phyloP scores from a whole-genome alignment of 2,329 filamentous ascomycete genomes.

The Sporothrix globosa region DNA sequence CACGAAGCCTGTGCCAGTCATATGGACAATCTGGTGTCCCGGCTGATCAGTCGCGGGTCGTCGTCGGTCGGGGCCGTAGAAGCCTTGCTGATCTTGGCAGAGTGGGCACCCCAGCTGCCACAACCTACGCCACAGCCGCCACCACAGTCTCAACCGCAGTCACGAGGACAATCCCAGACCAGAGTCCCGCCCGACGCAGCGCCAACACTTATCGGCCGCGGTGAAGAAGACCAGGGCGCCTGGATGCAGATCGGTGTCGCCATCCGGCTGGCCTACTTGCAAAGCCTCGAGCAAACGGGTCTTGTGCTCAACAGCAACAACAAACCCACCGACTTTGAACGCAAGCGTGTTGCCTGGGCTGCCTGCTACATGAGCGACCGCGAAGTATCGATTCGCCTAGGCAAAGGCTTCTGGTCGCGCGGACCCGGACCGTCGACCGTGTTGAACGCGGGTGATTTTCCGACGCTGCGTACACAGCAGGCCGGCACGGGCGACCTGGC shows the following conservation, averaged over 20 bases:
- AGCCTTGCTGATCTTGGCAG: constrained; percentile 68
- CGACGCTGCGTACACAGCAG: constrained; percentile 61
- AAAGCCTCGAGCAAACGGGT: constrained; percentile 69
- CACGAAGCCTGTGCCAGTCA: constrained; percentile 69
- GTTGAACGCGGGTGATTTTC: constrained; percentile 67
- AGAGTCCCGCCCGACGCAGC: background rate
- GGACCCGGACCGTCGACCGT: constrained; percentile 69
- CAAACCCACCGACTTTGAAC: constrained; percentile 58
- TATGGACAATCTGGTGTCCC: constrained; percentile 70
- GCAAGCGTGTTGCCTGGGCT: constrained; percentile 67
- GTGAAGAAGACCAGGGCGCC: constrained; percentile 72
- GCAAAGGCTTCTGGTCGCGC: constrained; percentile 73
- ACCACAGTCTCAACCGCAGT: background rate
- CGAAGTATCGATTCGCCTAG: constrained; percentile 70
- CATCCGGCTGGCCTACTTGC: constrained; percentile 69
- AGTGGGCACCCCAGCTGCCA: constrained; percentile 71
- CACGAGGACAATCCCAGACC: background rate
- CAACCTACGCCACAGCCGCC: constrained; percentile 54
- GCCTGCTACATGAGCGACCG: constrained; percentile 69
- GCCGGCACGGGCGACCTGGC: constrained; percentile 68
- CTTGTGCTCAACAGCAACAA: constrained; percentile 57
- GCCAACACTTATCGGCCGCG: constrained; percentile 58
- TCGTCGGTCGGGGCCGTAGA: constrained; percentile 72
- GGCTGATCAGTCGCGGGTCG: constrained; percentile 67
- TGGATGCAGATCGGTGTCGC: constrained; percentile 79